Conservation (phyloP, 331 rosid species). For the Quercus tomentella region DNA sequence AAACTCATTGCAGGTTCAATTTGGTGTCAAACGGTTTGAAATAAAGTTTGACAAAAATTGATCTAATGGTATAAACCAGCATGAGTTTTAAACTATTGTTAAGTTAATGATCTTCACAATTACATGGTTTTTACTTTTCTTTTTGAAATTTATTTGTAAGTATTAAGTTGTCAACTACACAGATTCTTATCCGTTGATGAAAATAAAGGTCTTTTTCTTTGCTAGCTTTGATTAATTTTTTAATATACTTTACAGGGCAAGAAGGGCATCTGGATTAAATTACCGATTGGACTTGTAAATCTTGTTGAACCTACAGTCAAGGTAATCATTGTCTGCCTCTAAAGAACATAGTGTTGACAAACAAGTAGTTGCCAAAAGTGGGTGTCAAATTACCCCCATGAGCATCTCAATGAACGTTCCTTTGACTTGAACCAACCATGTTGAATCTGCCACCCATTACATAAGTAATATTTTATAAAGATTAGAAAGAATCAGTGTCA, state of each 20-base stretch:
- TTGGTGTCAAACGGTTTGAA: neutral
- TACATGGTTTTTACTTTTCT: neutral
- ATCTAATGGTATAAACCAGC: neutral
- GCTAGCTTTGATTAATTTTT: slow-evolving; percentile 1
- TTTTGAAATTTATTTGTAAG: neutral
- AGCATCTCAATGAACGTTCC: neutral
- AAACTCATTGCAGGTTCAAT: too few relatives aligned
- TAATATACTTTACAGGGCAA: slow-evolving; percentile 42
- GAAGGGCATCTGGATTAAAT: slow-evolving; percentile 78
- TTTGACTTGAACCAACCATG: neutral
- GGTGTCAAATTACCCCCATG: neutral
- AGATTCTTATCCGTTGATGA: neutral
- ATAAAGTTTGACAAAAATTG: neutral
- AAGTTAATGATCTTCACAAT: neutral
- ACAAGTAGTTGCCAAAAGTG: neutral
- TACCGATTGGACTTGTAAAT: slow-evolving; percentile 59
- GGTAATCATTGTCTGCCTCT: slow-evolving; percentile 33
- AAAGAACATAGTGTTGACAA: neutral
- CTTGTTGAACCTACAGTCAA: slow-evolving; percentile 59
- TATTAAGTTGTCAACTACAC: neutral
- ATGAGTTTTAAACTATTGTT: neutral
- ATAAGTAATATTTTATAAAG: neutral
- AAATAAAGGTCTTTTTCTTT: neutral
- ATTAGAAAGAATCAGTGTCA: neutral
- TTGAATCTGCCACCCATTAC: neutral